phyloP scores from a whole-genome alignment of 1,284 basidiomycete species.

The Ganoderma multipileum region DNA sequence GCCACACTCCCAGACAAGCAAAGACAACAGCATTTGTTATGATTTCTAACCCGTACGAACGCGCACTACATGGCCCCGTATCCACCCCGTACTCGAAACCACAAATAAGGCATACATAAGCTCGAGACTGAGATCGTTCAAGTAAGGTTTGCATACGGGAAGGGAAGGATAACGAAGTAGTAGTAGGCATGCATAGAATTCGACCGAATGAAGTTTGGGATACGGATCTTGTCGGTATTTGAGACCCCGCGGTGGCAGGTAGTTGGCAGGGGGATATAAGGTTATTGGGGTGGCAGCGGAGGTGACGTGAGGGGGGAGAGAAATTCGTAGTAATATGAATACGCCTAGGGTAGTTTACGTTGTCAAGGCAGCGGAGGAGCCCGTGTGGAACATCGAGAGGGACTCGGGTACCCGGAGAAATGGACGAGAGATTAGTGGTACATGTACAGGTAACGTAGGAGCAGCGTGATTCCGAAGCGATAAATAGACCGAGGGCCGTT shows the following conservation, averaged over 20 bases:
- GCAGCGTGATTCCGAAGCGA: conserved; percentile 6
- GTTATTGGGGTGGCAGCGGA: background rate
- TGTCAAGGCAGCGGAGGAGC: background rate
- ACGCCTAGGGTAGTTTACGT: background rate
- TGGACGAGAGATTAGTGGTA: conserved; percentile 19
- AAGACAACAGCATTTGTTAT: background rate
- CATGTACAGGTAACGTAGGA: conserved; percentile 16
- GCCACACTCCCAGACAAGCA: background rate
- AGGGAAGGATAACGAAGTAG: background rate
- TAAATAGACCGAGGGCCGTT: conserved; percentile 21
- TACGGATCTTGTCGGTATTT: background rate
- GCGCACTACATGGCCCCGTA: background rate
- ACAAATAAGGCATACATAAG: background rate
- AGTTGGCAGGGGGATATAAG: background rate
- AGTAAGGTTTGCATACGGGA: background rate
- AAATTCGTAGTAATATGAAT: background rate
- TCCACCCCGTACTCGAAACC: background rate
- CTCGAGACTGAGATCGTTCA: background rate
- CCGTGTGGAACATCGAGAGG: background rate
- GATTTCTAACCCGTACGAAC: background rate
- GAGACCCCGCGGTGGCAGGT: background rate
- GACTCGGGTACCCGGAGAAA: background rate
- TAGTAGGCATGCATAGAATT: background rate
- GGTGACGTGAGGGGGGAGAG: background rate
- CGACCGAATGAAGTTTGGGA: background rate